These are phyloP conservation scores for Microthlaspi erraticum DNA, from an alignment of 345 rosid species.

Conservation along the genomic window DNA sequence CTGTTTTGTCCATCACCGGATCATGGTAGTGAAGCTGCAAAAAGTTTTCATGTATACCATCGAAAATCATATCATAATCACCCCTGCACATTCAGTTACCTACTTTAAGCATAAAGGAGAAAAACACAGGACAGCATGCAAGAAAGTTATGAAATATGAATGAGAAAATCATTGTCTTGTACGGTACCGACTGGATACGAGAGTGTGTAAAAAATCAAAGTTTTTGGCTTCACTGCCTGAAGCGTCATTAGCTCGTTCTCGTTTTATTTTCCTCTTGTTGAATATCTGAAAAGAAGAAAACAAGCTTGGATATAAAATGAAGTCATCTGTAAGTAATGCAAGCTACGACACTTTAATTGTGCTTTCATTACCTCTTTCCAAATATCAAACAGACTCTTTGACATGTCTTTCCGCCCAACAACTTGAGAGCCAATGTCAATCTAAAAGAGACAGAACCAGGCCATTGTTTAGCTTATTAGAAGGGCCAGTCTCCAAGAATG, in stretches of 20 bases:
- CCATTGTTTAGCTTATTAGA: constrained; percentile 23
- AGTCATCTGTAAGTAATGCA: constrained; percentile 5
- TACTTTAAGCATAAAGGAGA: constrained; percentile 36
- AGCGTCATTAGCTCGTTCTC: constrained; percentile 46
- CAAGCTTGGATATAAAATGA: constrained; percentile 32
- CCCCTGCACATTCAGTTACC: constrained; percentile 65
- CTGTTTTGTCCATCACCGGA: constrained; percentile 93
- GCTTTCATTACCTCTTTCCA: constrained; percentile 83
- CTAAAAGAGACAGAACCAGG: constrained; percentile 52
- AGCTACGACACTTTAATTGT: constrained; percentile 1
- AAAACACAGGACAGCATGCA: not conserved
- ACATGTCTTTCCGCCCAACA: constrained; percentile 89
- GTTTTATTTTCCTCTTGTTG: constrained; percentile 72
- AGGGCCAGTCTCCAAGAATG: constrained; percentile 3
- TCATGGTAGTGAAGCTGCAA: constrained; percentile 90
- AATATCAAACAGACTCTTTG: constrained; percentile 81
- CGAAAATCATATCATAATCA: constrained; percentile 82
- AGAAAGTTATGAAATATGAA: constrained; percentile 10
- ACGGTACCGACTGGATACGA: constrained; percentile 73
- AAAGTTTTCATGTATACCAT: constrained; percentile 89
- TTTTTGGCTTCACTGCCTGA: constrained; percentile 51
- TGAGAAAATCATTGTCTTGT: constrained; percentile 21
- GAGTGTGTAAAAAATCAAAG: constrained; percentile 66
- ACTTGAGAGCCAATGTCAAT: constrained; percentile 85
- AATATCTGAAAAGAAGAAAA: constrained; percentile 62